A percentile compares a stretch with the other conserved stretches of the same genome.
These are phyloP conservation scores for Amphichorda felina DNA, from an alignment of 2,329 filamentous ascomycete genomes.

Conservation along the genomic window DNA sequence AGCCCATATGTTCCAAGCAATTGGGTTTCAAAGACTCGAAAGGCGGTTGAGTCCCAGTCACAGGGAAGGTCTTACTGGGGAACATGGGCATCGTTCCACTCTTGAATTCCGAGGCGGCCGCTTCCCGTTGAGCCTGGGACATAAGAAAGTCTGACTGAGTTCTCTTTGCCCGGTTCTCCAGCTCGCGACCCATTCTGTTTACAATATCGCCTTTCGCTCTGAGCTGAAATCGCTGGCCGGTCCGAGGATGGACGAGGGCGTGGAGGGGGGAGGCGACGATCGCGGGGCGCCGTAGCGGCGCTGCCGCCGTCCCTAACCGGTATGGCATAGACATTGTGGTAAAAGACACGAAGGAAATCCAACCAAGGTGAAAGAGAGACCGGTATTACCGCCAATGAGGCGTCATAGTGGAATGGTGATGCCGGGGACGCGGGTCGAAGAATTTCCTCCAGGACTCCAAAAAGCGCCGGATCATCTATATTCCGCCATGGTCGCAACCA, in stretches of 20 bases:
- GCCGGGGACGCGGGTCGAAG: neutral
- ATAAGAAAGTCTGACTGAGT: neutral
- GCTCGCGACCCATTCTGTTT: neutral
- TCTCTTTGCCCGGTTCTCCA: neutral
- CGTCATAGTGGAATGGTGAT: neutral
- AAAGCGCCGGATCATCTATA: neutral
- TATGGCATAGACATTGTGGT: neutral
- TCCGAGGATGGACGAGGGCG: neutral
- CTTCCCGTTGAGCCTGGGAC: neutral
- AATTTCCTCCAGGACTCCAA: neutral
- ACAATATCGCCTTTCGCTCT: neutral
- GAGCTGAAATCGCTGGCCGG: neutral
- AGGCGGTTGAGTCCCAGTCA: neutral
- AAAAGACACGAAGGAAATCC: too few relatives aligned
- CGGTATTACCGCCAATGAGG: neutral
- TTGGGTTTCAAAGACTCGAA: too few relatives aligned
- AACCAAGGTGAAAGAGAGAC: neutral
- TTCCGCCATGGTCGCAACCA: too few relatives aligned
- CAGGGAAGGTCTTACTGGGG: conserved; percentile 1
- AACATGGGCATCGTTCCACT: conserved; percentile 2
- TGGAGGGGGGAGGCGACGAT: neutral
- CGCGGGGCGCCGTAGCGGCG: neutral
- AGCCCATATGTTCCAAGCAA: too few relatives aligned
- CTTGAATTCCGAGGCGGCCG: neutral
- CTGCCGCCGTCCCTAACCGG: neutral